Percentiles rank a stretch among this genome's conserved stretches.
Conservation (phyloP, 2,329 filamentous ascomycete genomes). For the Zalaria sp. region DNA sequence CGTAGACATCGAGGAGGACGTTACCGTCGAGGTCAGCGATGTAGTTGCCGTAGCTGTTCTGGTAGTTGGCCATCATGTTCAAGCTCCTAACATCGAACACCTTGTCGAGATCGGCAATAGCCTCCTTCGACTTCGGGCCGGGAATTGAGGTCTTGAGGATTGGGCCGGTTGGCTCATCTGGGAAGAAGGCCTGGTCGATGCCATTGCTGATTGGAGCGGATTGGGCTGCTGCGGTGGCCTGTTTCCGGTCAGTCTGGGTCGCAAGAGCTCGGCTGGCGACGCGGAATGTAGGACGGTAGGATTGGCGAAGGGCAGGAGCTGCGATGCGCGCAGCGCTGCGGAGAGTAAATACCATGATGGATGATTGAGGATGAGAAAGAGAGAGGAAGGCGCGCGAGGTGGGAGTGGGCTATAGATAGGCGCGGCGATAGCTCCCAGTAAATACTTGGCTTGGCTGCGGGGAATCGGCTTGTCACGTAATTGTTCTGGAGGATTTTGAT, state of each 20-base stretch:
- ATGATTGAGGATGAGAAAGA: neutral
- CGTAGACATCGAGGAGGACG: constrained; percentile 59
- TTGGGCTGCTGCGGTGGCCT: constrained; percentile 9
- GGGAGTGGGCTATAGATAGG: neutral
- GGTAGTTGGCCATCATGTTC: constrained; percentile 65
- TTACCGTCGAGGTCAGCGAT: constrained; percentile 57
- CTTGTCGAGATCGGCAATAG: constrained; percentile 52
- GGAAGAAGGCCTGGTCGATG: constrained; percentile 36
- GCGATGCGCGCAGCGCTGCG: constrained; percentile 16
- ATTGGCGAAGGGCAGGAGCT: constrained; percentile 10
- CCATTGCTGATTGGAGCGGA: constrained; percentile 4
- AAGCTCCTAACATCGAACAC: constrained; percentile 73
- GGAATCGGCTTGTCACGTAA: neutral
- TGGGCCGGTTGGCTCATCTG: constrained; percentile 40
- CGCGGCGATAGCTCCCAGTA: neutral
- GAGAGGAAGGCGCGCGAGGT: neutral
- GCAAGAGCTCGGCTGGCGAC: constrained; percentile 7
- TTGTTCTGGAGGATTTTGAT: neutral
- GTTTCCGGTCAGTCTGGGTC: constrained; percentile 5
- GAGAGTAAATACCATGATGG: constrained; percentile 17
- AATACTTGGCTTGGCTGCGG: neutral
- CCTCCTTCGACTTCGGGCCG: constrained; percentile 55
- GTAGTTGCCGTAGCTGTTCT: constrained; percentile 62
- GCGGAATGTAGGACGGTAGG: constrained; percentile 7
- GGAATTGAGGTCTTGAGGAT: constrained; percentile 47